Conservation (phyloP, 2,329 filamentous ascomycete genomes). For the Aspergillus pseudotamarii region DNA sequence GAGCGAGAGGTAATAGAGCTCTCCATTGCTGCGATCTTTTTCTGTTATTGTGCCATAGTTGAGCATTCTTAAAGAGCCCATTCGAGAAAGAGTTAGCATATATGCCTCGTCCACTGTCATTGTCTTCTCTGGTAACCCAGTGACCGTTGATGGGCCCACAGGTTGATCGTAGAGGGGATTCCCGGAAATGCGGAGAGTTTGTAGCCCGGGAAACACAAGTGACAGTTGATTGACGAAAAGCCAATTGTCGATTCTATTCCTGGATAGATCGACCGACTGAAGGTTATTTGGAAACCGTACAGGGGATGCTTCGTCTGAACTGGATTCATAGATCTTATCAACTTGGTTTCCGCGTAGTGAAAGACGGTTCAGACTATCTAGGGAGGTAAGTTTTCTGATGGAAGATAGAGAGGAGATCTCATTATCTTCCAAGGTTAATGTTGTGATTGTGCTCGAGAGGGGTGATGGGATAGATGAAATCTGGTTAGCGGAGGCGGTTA, state of each 20-base stretch:
- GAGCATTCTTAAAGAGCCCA: constrained; percentile 67
- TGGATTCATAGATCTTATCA: constrained; percentile 43
- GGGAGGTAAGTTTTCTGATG: constrained; percentile 53
- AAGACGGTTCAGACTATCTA: constrained; percentile 55
- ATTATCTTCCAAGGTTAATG: constrained; percentile 55
- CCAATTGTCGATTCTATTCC: constrained; percentile 72
- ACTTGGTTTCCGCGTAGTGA: constrained; percentile 78
- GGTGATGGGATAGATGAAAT: constrained; percentile 33
- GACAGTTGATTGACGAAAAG: constrained; percentile 71
- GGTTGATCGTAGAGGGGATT: constrained; percentile 77
- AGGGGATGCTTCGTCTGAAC: constrained; percentile 28
- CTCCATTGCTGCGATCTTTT: constrained; percentile 81
- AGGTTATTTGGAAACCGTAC: constrained; percentile 59
- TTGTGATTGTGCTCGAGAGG: constrained; percentile 42
- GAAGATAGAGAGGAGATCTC: constrained; percentile 38
- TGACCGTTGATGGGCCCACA: constrained; percentile 35
- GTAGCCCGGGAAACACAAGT: constrained; percentile 70
- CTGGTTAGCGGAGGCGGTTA: constrained; percentile 42
- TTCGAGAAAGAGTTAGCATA: constrained; percentile 81
- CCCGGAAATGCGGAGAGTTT: constrained; percentile 75
- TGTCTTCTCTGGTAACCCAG: constrained; percentile 41
- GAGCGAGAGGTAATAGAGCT: constrained; percentile 87
- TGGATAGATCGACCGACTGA: constrained; percentile 71
- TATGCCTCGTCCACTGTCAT: constrained; percentile 74
- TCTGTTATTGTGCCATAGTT: constrained; percentile 63